Conservation (phyloP, 2,329 filamentous ascomycete species). For the Clathrospora elynae region DNA sequence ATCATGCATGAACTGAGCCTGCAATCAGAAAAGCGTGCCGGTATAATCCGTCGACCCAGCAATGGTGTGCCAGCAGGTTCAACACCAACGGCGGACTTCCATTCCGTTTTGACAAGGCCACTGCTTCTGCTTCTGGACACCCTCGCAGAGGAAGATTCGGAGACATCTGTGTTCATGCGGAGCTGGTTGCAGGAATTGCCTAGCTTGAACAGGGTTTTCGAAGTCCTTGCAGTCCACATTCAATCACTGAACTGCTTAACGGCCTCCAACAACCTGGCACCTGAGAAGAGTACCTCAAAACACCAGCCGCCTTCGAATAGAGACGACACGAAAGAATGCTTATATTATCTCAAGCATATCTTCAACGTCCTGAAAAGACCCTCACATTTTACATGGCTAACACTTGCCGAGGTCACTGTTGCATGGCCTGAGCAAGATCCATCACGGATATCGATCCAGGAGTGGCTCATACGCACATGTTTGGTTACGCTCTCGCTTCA, state of each 20-base stretch:
- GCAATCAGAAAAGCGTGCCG: constrained; percentile 44
- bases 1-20: constrained; percentile 54
- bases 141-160: constrained; percentile 72
- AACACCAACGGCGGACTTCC: constrained; percentile 61
- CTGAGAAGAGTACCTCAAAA: constrained; percentile 9
- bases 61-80: constrained; percentile 34
- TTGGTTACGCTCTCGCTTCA: constrained; percentile 63
- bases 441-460: constrained; percentile 61
- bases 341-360: constrained; percentile 78
- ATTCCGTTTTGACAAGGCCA: constrained; percentile 78
- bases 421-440: constrained; percentile 55
- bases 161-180: constrained; percentile 75
- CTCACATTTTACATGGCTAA: constrained; percentile 71
- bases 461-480: constrained; percentile 70
- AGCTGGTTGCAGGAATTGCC: constrained; percentile 75
- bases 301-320: constrained; percentile 5
- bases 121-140: constrained; percentile 81
- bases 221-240: constrained; percentile 41
- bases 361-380: constrained; percentile 73
- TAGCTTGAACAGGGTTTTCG: constrained; percentile 57
- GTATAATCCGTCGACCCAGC: constrained; percentile 34
- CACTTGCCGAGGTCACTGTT: constrained; percentile 67
- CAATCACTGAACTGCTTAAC: constrained; percentile 39
- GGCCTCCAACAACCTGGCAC: constrained; percentile 22
- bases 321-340: constrained; percentile 74